Base-by-base conservation (phyloP, 495 filamentous ascomycete species). In the Lasiosphaeria hispida region DNA sequence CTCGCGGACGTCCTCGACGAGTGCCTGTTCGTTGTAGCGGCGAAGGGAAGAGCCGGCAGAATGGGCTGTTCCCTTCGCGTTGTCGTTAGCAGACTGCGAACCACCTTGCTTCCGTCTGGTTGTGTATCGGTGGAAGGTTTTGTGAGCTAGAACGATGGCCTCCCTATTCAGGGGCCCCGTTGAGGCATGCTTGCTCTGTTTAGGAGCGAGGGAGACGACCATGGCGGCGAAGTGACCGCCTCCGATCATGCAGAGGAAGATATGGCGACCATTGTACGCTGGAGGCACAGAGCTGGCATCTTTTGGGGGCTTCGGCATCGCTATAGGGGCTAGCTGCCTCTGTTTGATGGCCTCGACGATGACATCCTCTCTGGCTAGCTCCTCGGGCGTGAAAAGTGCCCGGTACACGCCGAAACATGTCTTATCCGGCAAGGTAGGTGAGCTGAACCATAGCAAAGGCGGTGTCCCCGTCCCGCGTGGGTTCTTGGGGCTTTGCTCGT, bases 221-320 rank as follows among this genome's bases (percentile, higher is more conserved):
- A 97, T 97, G 17, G 89, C 95, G 0, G 94, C 94, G 69, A 98
- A 97, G 64, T 98, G 94, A 1, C 94, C 94, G 60, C 94, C 94
- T 7, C 94, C 94, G 53, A 97, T 95, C 94, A 98, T 98, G 70
- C 92, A 97, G 55, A 97, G 82, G 65, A 98, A 96, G 23, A 96
- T 83, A 63, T 96, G 92, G 6, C 90, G 89, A 30, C 84, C 78
- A 40, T 82, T 82, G 67, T 82, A 78, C 3, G 73, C 70, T 9
- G 75, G 63, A 0, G 81, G 77, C 4, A 79, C 60, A 1, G 77
- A 70, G 38, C 78, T 79, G 17, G 79, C 82, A 8, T 80, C 79
- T 37, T 76, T 76, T 39, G 63, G 64, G 35, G 60, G 64, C 62
- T 76, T 83, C 55, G 76, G 75, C 61, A 73, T 79, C 7, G 82